Percentiles rank a stretch among this genome's conserved stretches.
Evolutionary conservation across 139 green algal species (phyloP).

Genomic region (Pleodorina starrii): DNA sequence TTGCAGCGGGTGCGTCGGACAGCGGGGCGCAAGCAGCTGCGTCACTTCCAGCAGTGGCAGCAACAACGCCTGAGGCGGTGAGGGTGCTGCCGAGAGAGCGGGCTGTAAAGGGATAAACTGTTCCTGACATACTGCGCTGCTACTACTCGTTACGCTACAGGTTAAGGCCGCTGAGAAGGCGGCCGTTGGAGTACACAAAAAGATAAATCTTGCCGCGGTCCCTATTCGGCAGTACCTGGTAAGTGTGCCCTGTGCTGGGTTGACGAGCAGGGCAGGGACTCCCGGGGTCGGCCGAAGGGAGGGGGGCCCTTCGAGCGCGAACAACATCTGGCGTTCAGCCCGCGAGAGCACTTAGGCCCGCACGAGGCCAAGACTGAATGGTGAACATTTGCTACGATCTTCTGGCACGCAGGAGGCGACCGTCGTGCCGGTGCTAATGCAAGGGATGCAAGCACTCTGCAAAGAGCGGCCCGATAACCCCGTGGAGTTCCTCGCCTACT

Average conservation of each 20-base stretch:
- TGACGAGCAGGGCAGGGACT: too few species aligned
- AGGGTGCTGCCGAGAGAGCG: background rate
- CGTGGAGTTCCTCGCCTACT: constrained; percentile 86
- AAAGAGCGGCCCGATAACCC: constrained; percentile 87
- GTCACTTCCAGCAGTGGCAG: constrained; percentile 10
- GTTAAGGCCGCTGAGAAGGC: constrained; percentile 74
- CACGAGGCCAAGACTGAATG: too few species aligned
- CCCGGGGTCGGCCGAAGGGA: too few species aligned
- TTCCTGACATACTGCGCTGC: too few species aligned
- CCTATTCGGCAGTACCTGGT: constrained; percentile 87
- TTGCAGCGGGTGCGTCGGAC: background rate
- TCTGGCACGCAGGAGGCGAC: constrained; percentile 72
- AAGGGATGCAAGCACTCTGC: constrained; percentile 83
- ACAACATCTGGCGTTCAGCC: too few species aligned
- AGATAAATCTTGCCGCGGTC: constrained; percentile 69
- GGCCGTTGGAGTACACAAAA: constrained; percentile 68
- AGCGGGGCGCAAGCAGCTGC: background rate
- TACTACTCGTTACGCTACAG: constrained; percentile 36
- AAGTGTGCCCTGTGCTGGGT: too few species aligned
- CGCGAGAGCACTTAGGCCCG: too few species aligned
- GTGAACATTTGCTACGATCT: too few species aligned
- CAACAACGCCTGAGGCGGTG: constrained; percentile 43
- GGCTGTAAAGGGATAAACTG: background rate
- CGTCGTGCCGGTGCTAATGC: constrained; percentile 88
- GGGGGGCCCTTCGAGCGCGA: too few species aligned